phyloP scores from a whole-genome alignment of 2,329 filamentous ascomycete genomes.

The Nemania sp. region DNA sequence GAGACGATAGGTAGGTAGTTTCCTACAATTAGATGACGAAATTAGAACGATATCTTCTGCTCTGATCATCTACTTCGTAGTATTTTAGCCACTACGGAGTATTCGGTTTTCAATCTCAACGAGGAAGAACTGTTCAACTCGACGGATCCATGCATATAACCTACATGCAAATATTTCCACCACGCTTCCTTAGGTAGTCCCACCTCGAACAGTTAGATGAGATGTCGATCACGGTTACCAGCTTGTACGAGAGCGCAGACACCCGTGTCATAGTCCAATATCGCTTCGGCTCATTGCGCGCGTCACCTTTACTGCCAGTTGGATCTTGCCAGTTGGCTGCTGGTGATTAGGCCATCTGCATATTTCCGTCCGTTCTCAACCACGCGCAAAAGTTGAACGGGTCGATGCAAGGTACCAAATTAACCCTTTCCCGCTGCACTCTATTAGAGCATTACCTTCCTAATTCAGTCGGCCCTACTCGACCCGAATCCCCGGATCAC shows the following conservation, averaged over 20 bases:
- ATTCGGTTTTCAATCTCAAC: too few species aligned
- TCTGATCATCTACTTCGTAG: too few species aligned
- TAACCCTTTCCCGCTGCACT: neutral
- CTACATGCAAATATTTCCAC: neutral
- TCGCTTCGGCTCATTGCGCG: conserved; percentile 4
- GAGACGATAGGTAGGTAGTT: too few species aligned
- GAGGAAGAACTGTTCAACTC: too few species aligned
- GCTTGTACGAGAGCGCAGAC: conserved; percentile 24
- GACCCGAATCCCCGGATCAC: too few species aligned
- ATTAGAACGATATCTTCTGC: too few species aligned
- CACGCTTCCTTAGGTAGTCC: neutral
- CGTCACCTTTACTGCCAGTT: conserved; percentile 18
- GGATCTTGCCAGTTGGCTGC: neutral
- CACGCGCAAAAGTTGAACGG: neutral
- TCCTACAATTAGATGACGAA: too few species aligned
- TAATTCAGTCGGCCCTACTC: too few species aligned
- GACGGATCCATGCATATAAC: neutral
- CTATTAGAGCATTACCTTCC: too few species aligned
- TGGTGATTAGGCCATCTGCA: neutral
- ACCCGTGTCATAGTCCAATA: conserved; percentile 16
- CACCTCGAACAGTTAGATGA: neutral
- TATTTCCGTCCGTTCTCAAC: neutral
- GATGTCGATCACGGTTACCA: conserved; percentile 14
- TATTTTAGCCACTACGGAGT: too few species aligned
- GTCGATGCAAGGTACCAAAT: conserved; percentile 1